Conservation (phyloP, 495 filamentous ascomycete genomes). For the Neurospora sp. region DNA sequence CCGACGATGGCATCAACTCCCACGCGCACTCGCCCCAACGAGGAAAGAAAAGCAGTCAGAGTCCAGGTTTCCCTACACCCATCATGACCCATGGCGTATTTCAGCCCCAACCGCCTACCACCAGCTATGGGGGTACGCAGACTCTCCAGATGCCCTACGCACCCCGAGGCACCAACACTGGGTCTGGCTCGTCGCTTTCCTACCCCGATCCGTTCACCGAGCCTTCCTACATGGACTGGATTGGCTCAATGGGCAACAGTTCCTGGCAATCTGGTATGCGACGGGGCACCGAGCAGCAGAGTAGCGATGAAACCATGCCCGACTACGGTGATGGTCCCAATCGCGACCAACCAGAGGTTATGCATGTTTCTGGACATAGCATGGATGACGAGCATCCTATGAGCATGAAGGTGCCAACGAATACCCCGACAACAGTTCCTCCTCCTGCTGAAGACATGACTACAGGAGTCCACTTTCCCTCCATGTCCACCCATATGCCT, state of each 20-base stretch:
- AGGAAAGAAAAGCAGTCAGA: slow-evolving; percentile 4
- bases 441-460: not conserved
- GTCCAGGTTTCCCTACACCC: slow-evolving; percentile 1
- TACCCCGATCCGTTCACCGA: slow-evolving; percentile 29
- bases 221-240: slow-evolving; percentile 28
- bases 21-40: slow-evolving; percentile 33
- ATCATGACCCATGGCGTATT: slow-evolving; percentile 1
- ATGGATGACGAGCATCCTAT: slow-evolving; percentile 20
- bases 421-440: slow-evolving; percentile 23
- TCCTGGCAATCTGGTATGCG: slow-evolving; percentile 3
- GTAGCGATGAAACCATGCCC: slow-evolving; percentile 30
- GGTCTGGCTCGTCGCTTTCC: slow-evolving; percentile 8
- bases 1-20: slow-evolving; percentile 28
- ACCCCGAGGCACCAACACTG: slow-evolving; percentile 8
- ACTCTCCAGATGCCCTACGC: slow-evolving; percentile 9
- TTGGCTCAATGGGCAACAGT: slow-evolving; percentile 9
- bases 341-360: slow-evolving; percentile 2
- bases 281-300: slow-evolving; percentile 17
- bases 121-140: slow-evolving; percentile 9
- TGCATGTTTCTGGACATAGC: slow-evolving; percentile 23
- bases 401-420: slow-evolving; percentile 27
- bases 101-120: slow-evolving; percentile 8
- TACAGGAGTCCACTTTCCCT: not conserved
- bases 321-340: slow-evolving; percentile 22
- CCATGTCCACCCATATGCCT: slow-evolving; percentile 1